Base-by-base conservation (phyloP, 2,329 filamentous ascomycete species). In the Calonectria henricotiae region DNA sequence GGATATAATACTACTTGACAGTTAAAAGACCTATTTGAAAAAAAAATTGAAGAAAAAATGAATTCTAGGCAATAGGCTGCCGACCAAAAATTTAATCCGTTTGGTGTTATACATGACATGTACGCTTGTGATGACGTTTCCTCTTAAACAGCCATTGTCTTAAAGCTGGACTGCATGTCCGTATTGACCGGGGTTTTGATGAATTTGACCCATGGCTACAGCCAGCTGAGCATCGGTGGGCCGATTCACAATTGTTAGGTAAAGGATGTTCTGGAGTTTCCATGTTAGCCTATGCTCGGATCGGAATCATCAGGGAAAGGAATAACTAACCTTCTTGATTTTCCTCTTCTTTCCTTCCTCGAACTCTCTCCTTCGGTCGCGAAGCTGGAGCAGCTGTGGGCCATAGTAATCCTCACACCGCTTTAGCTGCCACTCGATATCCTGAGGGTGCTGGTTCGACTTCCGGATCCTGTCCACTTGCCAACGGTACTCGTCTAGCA, bases 401-500 rank as follows among this genome's bases (percentile, higher is more conserved):
- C 23, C 20, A 32, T 58, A 58, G 35, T 58, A 20, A 5, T 58
- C 51, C 51, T 58, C 51, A 30, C 51, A 58, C 2, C 51, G 32
- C 51, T 58, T 39, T 5, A 58, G 51, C 32, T 58, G 51, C n/a
- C 20, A 58, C 32, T 58, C 51, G 4, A 58, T 25, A 20, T 58
- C 51, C 12, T 58, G 51, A 7, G 15, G 12, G n/a, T 37, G 35
- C 51, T 58, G 51, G 35, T 30, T 30, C 35, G 51, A 58, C 17
- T 58, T 58, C 9, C 51, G 51, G 51, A 58, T 58, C 13, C 51
- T 58, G 35, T 58, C 51, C 11, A 58, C 35, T n/a, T 58, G 51
- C 51, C 51, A 58, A 5, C 51, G 51, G 51, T 58, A 58, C 20
- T 58, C 51, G 32, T 58, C 51, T 2, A 23, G 20, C 12, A 58